These are phyloP conservation scores for Bonnemaisonia californica DNA, from an alignment of 31 red algal genomes.

Conservation along the genomic window DNA sequence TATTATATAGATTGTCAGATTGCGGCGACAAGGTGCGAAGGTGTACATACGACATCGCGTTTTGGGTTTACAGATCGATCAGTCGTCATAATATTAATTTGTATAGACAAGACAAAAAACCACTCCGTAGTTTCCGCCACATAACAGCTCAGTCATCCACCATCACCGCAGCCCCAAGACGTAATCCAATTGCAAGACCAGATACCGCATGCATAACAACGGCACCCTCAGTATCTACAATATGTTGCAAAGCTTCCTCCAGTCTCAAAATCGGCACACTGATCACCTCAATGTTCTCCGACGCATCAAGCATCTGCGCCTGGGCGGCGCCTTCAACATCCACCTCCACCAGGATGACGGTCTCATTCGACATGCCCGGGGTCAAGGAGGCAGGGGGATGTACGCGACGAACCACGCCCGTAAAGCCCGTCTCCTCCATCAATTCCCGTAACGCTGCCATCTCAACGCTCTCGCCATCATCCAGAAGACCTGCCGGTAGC, in stretches of 20 bases:
- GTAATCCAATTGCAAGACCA: conserved; percentile 40
- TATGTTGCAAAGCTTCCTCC: conserved; percentile 52
- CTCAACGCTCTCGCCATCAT: conserved; percentile 50
- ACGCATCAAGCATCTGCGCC: conserved; percentile 48
- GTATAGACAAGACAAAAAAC: no score
- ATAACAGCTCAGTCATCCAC: background rate
- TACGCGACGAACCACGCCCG: conserved; percentile 25
- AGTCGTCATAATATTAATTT: no score
- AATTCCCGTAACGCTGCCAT: conserved; percentile 75
- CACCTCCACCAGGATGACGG: conserved; percentile 60
- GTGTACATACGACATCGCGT: no score
- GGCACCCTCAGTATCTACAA: conserved; percentile 45
- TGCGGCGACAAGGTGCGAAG: no score
- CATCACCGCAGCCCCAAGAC: conserved; percentile 16
- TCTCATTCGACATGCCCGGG: conserved; percentile 60
- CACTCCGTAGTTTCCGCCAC: background rate
- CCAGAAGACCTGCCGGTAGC: conserved; percentile 80
- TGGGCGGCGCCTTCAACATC: conserved; percentile 44
- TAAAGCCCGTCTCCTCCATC: conserved; percentile 81
- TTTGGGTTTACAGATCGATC: no score
- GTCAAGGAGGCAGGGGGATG: conserved; percentile 44
- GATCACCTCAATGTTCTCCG: conserved; percentile 75
- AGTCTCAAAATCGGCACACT: conserved; percentile 63
- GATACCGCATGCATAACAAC: conserved; percentile 60
- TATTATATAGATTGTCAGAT: no score